Conservation (phyloP, 129 eudicot species). For the Flaveria linearis region DNA sequence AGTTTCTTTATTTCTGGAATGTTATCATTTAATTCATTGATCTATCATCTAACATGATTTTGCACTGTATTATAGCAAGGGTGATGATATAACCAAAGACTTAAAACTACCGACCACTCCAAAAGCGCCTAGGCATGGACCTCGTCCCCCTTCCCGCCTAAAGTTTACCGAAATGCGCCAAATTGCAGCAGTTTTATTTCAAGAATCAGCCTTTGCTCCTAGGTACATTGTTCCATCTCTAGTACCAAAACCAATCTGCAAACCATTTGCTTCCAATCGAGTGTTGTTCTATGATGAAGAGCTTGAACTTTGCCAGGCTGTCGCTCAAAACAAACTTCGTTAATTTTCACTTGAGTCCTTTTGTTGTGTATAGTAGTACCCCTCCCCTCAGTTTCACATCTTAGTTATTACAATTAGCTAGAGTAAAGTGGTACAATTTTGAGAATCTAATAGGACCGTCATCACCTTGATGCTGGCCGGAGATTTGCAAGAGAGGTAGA, state of each 20-base stretch:
- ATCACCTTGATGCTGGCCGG: slow-evolving; percentile 38
- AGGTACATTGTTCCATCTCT: slow-evolving; percentile 73
- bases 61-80: slow-evolving; percentile 50
- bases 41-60: neutral
- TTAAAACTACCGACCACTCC: slow-evolving; percentile 74
- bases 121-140: slow-evolving; percentile 95
- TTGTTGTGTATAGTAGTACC: slow-evolving; percentile 36
- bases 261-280: slow-evolving; percentile 75
- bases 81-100: slow-evolving; percentile 48
- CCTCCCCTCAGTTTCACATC: slow-evolving; percentile 11
- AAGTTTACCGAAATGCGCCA: slow-evolving; percentile 80
- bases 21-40: neutral
- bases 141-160: slow-evolving; percentile 94
- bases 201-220: slow-evolving; percentile 64
- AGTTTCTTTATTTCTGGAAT: neutral
- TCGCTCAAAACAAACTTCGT: slow-evolving; percentile 92
- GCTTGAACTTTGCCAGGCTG: slow-evolving; percentile 94
- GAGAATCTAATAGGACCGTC: slow-evolving; percentile 22
- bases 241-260: slow-evolving; percentile 69
- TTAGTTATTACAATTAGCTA: slow-evolving; percentile 27
- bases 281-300: slow-evolving; percentile 87
- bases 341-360: slow-evolving; percentile 32
- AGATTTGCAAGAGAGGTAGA: slow-evolving; percentile 39
- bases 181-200: slow-evolving; percentile 90
- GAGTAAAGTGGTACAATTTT: slow-evolving; percentile 35